Evolutionary conservation across 352 stramenopile genomes (phyloP).

Genomic region (Globisporangium paroecandrum): DNA sequence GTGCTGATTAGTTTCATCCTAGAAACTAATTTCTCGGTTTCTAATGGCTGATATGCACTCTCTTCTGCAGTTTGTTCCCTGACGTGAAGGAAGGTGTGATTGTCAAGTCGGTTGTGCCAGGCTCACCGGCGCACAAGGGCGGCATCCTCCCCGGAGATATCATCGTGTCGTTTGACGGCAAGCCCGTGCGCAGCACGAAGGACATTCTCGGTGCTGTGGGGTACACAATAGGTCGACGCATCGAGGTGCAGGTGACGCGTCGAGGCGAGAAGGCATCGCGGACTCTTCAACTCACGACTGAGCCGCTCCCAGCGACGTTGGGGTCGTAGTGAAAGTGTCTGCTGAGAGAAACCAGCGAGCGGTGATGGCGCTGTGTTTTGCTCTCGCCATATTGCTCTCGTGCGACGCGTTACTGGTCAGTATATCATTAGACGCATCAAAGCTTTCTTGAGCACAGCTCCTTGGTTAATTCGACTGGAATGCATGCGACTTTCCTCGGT

Average conservation of each 20-base stretch:
- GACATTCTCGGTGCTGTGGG: conserved; percentile 68
- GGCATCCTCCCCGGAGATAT: conserved; percentile 71
- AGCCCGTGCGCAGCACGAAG: conserved; percentile 66
- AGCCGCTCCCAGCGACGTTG: conserved; percentile 47
- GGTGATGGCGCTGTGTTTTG: not conserved
- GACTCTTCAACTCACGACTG: conserved; percentile 54
- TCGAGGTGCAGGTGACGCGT: conserved; percentile 64
- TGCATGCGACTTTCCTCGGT: too few species aligned
- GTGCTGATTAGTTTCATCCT: not conserved
- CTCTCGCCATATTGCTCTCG: not conserved
- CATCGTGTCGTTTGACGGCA: conserved; percentile 75
- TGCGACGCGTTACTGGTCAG: too few species aligned
- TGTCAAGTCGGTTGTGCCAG: conserved; percentile 73
- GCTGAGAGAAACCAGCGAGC: not conserved
- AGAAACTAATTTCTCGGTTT: not conserved
- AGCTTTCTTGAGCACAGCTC: too few species aligned
- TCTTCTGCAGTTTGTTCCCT: conserved; percentile 43
- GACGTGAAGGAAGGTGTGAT: conserved; percentile 80
- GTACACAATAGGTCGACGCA: conserved; percentile 68
- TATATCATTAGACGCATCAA: too few species aligned
- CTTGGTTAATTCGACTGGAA: too few species aligned
- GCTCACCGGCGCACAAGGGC: conserved; percentile 77
- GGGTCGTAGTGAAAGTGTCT: conserved; percentile 5
- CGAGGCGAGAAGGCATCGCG: conserved; percentile 44
- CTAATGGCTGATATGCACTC: not conserved